A percentile compares a stretch with the other conserved stretches of the same genome.
These are phyloP conservation scores for Saraca asoca DNA, from an alignment of 331 rosid species.

Conservation along the genomic window DNA sequence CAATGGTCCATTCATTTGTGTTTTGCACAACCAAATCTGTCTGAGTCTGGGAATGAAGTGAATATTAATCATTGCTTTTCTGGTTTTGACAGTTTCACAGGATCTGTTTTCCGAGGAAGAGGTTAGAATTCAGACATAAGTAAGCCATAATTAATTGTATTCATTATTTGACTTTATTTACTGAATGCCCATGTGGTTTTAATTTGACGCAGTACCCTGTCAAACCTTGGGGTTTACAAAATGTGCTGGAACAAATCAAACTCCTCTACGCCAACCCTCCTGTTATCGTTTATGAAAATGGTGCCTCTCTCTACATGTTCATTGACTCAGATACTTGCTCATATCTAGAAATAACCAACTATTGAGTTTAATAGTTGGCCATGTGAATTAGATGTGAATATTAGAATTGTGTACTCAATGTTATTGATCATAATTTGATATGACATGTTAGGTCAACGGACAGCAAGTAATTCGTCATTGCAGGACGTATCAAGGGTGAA, in stretches of 20 bases:
- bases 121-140: conserved; percentile 23
- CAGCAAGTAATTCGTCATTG: conserved; percentile 44
- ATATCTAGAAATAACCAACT: too few species aligned
- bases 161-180: not conserved
- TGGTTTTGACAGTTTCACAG: conserved; percentile 30
- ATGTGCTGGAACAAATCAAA: conserved; percentile 42
- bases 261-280: conserved; percentile 52
- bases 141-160: not conserved
- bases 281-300: conserved; percentile 53
- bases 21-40: too few species aligned
- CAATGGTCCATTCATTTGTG: too few species aligned
- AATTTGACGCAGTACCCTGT: conserved; percentile 37
- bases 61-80: not conserved
- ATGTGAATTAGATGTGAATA: too few species aligned
- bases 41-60: too few species aligned
- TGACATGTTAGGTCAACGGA: conserved; percentile 50
- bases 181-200: not conserved
- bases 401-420: too few species aligned
- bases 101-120: conserved; percentile 23
- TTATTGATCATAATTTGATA: not conserved
- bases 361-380: too few species aligned
- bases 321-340: too few species aligned
- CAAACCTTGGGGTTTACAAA: conserved; percentile 40
- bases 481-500: conserved; percentile 57
- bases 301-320: conserved; percentile 34